Base-by-base conservation (phyloP, 1,284 basidiomycete species). In the Puccinia hordei region DNA sequence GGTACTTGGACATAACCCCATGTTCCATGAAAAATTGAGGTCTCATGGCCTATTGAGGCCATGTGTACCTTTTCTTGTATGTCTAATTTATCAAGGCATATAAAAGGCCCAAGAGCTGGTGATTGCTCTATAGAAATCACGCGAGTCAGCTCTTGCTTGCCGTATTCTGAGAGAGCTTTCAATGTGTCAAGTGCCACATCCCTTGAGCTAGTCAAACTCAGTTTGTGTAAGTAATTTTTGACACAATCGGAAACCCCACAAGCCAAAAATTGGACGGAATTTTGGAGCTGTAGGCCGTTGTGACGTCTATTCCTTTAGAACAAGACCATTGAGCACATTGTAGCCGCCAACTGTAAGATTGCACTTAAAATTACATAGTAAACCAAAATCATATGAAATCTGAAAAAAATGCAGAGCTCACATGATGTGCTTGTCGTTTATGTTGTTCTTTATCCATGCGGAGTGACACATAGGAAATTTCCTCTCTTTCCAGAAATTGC, bases 51-150 rank as follows among this genome's bases (percentile, higher is more conserved):
- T 24, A 66, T 24, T 24, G 65, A 44, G 30, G 12, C 33, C 65
- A 66, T 66, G 65, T 66, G 65, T 9, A 46, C 15, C 24, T 44
- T 66, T 30, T 66, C 30, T 15, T 66, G 35, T 15, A 66, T 35
- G 65, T 66, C 65, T 13, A 66, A 24, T 6, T 66, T 66, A 44
- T 66, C 65, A n/a, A 35, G 33, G 38, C 65, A 66, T 17, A 66
- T 66, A n/a, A 66, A 66, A 9, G 65, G 65, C 1, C 38, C 65
- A 66, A 66, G 2, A n/a, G 41, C 19, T 24, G 65, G 65, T 6
- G 44, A n/a, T 3, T 1, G 1, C 3, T 8, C 1, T 1, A 66
- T 1, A 1, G 65, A 41, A 2, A 66, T 44, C 2, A 44, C 35
- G 2, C 2, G 30, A 5, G 24, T 41, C 2, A 66, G 1, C 8